Evolutionary conservation across 192 early-diverging fungal species (phyloP).

Genomic region (Podila minutissima): DNA sequence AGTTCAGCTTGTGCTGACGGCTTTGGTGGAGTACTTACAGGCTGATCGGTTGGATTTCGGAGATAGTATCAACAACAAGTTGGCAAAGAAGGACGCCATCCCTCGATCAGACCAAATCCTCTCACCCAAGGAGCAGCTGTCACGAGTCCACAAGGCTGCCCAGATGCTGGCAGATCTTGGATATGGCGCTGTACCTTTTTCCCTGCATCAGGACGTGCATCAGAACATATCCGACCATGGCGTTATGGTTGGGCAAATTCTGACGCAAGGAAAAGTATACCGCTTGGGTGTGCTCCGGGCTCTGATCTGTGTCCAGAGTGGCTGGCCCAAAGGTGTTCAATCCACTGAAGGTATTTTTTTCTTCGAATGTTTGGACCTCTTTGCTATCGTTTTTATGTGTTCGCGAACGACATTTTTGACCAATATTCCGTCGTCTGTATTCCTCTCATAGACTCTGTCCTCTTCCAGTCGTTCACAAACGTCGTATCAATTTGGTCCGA

Average conservation of each 20-base stretch:
- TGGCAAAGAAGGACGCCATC: neutral
- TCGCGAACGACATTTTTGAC: neutral
- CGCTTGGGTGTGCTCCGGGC: slow-evolving; percentile 15
- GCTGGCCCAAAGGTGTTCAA: slow-evolving; percentile 27
- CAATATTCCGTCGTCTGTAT: neutral
- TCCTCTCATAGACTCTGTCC: slow-evolving; percentile 15
- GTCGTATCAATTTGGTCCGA: slow-evolving; percentile 44
- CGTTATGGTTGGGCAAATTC: slow-evolving; percentile 4
- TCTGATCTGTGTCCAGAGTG: slow-evolving; percentile 41
- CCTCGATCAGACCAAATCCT: neutral
- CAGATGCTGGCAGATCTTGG: slow-evolving; percentile 19
- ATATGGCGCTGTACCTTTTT: neutral
- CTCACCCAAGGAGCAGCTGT: neutral
- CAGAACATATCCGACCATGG: neutral
- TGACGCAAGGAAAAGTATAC: slow-evolving; percentile 28
- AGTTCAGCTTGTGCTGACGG: slow-evolving; percentile 6
- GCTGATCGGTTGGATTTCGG: slow-evolving; percentile 10
- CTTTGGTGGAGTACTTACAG: slow-evolving; percentile 16
- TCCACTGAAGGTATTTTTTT: slow-evolving; percentile 15
- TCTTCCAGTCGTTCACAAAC: slow-evolving; percentile 19
- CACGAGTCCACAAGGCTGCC: slow-evolving; percentile 17
- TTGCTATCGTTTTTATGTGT: neutral
- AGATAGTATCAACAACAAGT: neutral
- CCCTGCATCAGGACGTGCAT: neutral
- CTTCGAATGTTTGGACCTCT: neutral